Evolutionary conservation across 2,329 filamentous ascomycete genomes (phyloP).

Genomic region (Aspergillus sp.): DNA sequence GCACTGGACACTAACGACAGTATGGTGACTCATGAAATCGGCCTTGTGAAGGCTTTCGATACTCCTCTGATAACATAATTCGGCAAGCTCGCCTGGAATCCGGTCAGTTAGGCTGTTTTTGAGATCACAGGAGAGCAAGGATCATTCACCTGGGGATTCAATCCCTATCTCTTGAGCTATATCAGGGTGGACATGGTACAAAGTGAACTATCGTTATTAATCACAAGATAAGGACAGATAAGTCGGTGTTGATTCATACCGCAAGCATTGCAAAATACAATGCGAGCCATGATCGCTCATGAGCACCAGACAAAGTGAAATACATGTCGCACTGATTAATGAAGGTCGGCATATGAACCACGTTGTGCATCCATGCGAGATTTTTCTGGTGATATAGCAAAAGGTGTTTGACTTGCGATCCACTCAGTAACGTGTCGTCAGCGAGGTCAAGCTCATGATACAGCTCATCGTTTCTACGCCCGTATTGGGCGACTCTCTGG

Average conservation of each 20-base stretch:
- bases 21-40: slow-evolving; percentile 12
- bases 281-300: neutral
- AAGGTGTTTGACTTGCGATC: neutral
- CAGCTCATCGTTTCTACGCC: neutral
- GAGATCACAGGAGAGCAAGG: neutral
- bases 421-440: neutral
- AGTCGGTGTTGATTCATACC: neutral
- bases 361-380: slow-evolving; percentile 12
- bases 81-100: neutral
- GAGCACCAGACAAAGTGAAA: neutral
- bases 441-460: neutral
- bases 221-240: neutral
- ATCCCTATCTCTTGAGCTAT: neutral
- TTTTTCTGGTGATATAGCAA: slow-evolving; percentile 7
- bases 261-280: slow-evolving; percentile 10
- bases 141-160: neutral
- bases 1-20: slow-evolving; percentile 7
- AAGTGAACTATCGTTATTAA: neutral
- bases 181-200: neutral
- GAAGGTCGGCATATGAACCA: slow-evolving; percentile 12
- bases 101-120: neutral
- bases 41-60: neutral
- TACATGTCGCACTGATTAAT: slow-evolving; percentile 1
- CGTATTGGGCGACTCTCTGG: slow-evolving; percentile 1
- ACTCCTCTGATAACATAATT: neutral